Evolutionary conservation across 176 grass and related monocot species (phyloP), one percentile per base, ranked within the genome.

Genomic region (Aegilops longissima): DNA sequence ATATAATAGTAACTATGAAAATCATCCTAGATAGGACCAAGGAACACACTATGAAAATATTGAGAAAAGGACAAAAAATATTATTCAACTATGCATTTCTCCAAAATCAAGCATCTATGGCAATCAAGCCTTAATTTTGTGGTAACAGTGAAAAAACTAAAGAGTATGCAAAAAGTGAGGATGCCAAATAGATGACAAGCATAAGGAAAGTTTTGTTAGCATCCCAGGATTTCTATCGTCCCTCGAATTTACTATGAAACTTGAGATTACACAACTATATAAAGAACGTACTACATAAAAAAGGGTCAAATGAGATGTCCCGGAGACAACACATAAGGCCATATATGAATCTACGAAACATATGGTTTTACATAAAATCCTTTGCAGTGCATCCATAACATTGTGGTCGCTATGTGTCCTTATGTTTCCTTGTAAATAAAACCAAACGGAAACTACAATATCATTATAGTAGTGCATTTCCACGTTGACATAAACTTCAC

Each of bases 1-100:
- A 42, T 31, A 89, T 39, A 64, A 61, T 85, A 79, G 25, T 20
- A 81, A 83, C n/a, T 78, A 72, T 58, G 64, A 72, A 80, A 66
- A 61, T 80, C 18, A 74, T 39, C 70, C 54, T 72, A 24, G 79
- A 82, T 56, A 66, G 12, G 58, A 40, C 29, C 30, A 82, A 52
- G 39, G 45, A 25, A 73, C 44, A 36, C 17, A 66, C 17, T 40
- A 30, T 14, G 83, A 25, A 69, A 56, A 58, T 49, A 82, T 5
- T 58, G 63, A 64, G 51, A 21, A 34, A 70, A 24, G 5, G 21
- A 82, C 8, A 16, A 21, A 49, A 66, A 66, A 45, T 20, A 75
- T 45, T 47, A 21, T 49, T 81, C 10, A 31, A 31, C 25, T 31
- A 40, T 81, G 29, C 45, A 18, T 12, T 65, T 36, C 25, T 8